Evolutionary conservation across 352 stramenopile genomes (phyloP).

Genomic region (Aphanomyces invadans): DNA sequence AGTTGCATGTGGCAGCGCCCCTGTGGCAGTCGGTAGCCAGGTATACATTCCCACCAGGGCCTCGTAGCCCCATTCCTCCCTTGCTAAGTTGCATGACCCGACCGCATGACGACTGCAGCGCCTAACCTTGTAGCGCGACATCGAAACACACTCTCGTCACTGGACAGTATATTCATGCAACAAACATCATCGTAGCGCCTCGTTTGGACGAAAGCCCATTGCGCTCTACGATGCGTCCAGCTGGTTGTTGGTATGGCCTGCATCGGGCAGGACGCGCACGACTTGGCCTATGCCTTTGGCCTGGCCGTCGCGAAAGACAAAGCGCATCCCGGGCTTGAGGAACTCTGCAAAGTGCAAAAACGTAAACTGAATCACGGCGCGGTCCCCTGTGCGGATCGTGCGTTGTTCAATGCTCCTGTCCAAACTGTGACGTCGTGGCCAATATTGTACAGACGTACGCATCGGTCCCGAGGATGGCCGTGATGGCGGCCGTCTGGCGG

Average conservation of each 20-base stretch:
- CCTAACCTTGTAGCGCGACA: too few relatives aligned
- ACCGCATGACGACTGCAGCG: too few relatives aligned
- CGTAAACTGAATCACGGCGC: slow-evolving; percentile 80
- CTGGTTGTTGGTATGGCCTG: slow-evolving; percentile 20
- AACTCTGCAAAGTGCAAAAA: slow-evolving; percentile 93
- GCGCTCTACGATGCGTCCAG: neutral
- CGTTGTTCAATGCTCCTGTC: slow-evolving; percentile 41
- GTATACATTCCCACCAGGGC: too few relatives aligned
- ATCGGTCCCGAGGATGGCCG: slow-evolving; percentile 50
- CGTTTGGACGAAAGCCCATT: too few relatives aligned
- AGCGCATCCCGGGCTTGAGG: slow-evolving; percentile 92
- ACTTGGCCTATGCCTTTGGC: slow-evolving; percentile 95
- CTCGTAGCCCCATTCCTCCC: too few relatives aligned
- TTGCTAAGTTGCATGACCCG: too few relatives aligned
- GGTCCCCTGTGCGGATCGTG: slow-evolving; percentile 86
- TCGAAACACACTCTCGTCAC: too few relatives aligned
- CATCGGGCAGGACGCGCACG: slow-evolving; percentile 51
- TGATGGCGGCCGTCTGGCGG: slow-evolving; percentile 84
- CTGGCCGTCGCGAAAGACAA: slow-evolving; percentile 97
- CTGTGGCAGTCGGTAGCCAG: too few relatives aligned
- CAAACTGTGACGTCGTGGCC: neutral
- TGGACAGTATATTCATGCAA: too few relatives aligned
- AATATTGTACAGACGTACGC: slow-evolving; percentile 15
- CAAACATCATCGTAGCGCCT: too few relatives aligned
- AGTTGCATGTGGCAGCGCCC: too few relatives aligned